These are phyloP conservation scores for Ganoderma sp. DNA, from an alignment of 1,284 basidiomycete genomes.

Conservation along the genomic window DNA sequence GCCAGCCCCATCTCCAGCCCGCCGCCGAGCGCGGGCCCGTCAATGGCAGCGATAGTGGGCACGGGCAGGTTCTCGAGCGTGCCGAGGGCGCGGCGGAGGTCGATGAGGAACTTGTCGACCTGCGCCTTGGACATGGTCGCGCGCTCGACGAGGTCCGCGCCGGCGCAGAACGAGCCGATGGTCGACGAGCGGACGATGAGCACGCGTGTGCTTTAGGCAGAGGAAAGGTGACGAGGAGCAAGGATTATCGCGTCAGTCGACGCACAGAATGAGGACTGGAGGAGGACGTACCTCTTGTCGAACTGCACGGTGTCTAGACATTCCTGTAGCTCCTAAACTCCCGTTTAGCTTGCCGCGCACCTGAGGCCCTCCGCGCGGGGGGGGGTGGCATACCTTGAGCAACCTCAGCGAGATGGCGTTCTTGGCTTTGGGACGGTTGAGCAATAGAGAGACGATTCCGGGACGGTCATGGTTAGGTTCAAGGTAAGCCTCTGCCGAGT, in stretches of 20 bases:
- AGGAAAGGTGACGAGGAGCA: background rate
- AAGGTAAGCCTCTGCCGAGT: conserved; percentile 58
- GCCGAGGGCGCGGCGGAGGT: conserved; percentile 75
- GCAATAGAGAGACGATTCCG: conserved; percentile 67
- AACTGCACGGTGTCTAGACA: conserved; percentile 71
- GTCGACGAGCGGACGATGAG: conserved; percentile 81
- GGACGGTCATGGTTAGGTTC: conserved; percentile 52
- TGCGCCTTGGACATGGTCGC: conserved; percentile 78
- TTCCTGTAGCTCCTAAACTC: conserved; percentile 69
- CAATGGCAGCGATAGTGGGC: conserved; percentile 91
- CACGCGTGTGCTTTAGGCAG: conserved; percentile 63
- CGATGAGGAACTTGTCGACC: conserved; percentile 80
- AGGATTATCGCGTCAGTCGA: background rate
- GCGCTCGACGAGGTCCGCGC: conserved; percentile 89
- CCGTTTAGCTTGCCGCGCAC: background rate
- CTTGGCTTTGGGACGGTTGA: conserved; percentile 85
- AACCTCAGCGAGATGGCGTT: conserved; percentile 87
- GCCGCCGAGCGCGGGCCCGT: conserved; percentile 92
- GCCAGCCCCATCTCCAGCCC: conserved; percentile 88
- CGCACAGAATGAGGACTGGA: background rate
- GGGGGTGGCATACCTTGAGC: conserved; percentile 56
- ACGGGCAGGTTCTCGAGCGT: conserved; percentile 82
- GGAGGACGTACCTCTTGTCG: conserved; percentile 62
- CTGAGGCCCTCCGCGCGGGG: background rate
- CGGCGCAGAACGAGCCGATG: conserved; percentile 86